Percentiles rank a stretch among this genome's conserved stretches.
These are phyloP conservation scores for Rhynchosporium secalis DNA, from an alignment of 2,329 filamentous ascomycete genomes.

Conservation along the genomic window DNA sequence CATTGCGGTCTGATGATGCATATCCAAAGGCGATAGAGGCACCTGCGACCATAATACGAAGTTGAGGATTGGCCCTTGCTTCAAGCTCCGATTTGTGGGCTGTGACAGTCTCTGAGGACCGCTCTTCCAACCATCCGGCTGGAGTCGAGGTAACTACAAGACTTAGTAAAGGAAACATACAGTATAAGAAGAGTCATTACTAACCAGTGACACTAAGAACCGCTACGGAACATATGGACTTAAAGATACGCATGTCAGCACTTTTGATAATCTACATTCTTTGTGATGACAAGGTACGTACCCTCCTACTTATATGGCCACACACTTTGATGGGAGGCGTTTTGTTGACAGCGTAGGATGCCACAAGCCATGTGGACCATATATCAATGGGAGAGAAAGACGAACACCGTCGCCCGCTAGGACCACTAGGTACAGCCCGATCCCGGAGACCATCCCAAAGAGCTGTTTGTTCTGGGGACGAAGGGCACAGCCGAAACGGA, in stretches of 20 bases:
- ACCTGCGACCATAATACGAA: slow-evolving; percentile 4
- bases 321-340: slow-evolving; percentile 3
- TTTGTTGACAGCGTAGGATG: slow-evolving; percentile 1
- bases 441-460: background rate
- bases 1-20: slow-evolving; percentile 12
- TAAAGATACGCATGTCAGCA: slow-evolving; percentile 9
- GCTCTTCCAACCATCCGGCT: background rate
- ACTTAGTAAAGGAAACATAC: background rate
- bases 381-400: background rate
- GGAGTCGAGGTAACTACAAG: background rate
- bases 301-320: slow-evolving; percentile 4
- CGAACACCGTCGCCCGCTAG: background rate
- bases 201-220: slow-evolving; percentile 2
- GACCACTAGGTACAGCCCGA: background rate
- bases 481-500: background rate
- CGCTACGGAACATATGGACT: slow-evolving; percentile 7
- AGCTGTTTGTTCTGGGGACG: background rate
- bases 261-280: background rate
- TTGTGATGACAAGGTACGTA: background rate
- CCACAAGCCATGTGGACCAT: slow-evolving; percentile 1
- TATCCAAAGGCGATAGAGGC: slow-evolving; percentile 11
- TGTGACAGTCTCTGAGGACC: background rate
- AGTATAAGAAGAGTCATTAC: background rate
- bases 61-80: background rate
- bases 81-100: background rate